Evolutionary conservation across 106 monocot genomes (phyloP).

Genomic region (Allium cepa): DNA sequence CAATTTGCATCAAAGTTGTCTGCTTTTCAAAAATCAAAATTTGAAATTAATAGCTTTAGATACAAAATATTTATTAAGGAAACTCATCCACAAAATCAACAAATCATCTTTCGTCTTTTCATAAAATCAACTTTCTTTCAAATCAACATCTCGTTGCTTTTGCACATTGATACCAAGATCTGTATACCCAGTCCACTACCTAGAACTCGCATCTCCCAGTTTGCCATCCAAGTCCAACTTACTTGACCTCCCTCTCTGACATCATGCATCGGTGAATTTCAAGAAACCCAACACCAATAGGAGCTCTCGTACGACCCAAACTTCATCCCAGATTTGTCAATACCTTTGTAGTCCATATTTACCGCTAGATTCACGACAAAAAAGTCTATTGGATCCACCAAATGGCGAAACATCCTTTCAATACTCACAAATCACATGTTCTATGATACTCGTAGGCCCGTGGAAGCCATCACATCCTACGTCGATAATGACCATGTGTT

Average conservation of each 20-base stretch:
- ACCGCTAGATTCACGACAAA: conserved; percentile 92
- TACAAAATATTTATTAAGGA: too few species aligned
- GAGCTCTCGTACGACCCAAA: conserved; percentile 63
- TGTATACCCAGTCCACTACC: too few species aligned
- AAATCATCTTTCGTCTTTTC: too few species aligned
- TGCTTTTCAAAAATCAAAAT: too few species aligned
- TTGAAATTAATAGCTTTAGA: too few species aligned
- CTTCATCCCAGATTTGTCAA: conserved; percentile 95
- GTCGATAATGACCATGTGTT: conserved; percentile 97
- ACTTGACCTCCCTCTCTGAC: neutral
- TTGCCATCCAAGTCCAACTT: too few species aligned
- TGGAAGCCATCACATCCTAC: conserved; percentile 82
- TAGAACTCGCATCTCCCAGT: too few species aligned
- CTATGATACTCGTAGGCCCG: conserved; percentile 82
- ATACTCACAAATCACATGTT: conserved; percentile 79
- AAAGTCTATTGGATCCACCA: conserved; percentile 98
- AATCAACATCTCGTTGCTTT: too few species aligned
- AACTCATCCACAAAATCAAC: too few species aligned
- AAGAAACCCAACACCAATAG: conserved; percentile 24
- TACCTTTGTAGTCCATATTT: conserved; percentile 94
- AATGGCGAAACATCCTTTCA: conserved; percentile 95
- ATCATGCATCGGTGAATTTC: conserved; percentile 40
- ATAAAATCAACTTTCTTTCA: too few species aligned
- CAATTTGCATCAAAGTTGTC: too few species aligned
- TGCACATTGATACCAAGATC: too few species aligned